Percentiles rank a stretch among this genome's conserved stretches.
Conservation (phyloP, 2,329 filamentous ascomycete species). For the Trichothecium sympodiale region DNA sequence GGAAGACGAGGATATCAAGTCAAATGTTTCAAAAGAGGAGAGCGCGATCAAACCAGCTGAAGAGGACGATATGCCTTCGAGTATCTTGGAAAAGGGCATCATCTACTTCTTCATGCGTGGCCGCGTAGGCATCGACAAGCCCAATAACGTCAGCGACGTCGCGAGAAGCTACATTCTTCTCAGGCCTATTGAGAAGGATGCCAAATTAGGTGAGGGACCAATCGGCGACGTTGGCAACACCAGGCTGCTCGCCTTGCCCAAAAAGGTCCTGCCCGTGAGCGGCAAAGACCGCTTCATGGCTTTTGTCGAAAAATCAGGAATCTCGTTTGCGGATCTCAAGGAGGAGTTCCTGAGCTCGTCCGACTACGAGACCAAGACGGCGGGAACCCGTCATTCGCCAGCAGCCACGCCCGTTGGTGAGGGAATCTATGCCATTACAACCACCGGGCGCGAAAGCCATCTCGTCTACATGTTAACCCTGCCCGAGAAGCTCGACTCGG, state of each 20-base stretch:
- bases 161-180: conserved; percentile 72
- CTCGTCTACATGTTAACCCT: conserved; percentile 72
- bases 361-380: conserved; percentile 68
- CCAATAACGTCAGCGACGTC: conserved; percentile 59
- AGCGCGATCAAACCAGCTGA: conserved; percentile 9
- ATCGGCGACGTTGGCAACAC: conserved; percentile 46
- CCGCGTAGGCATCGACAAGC: conserved; percentile 61
- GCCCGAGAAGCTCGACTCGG: conserved; percentile 54
- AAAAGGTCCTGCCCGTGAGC: conserved; percentile 67
- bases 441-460: conserved; percentile 60
- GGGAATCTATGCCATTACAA: conserved; percentile 74
- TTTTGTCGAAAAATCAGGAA: conserved; percentile 68
- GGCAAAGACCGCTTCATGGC: conserved; percentile 63
- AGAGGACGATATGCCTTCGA: conserved; percentile 27
- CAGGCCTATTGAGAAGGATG: conserved; percentile 58
- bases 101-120: conserved; percentile 86
- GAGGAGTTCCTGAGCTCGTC: conserved; percentile 56
- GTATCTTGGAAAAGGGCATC: conserved; percentile 73
- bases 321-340: conserved; percentile 57
- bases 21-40: conserved; percentile 1
- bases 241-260: conserved; percentile 67
- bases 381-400: conserved; percentile 55
- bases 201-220: conserved; percentile 41
- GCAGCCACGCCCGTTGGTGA: conserved; percentile 69
- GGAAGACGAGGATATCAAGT: conserved; percentile 1